phyloP scores from a whole-genome alignment of 2,329 filamentous ascomycete genomes.

The Trichoderma hamatum region DNA sequence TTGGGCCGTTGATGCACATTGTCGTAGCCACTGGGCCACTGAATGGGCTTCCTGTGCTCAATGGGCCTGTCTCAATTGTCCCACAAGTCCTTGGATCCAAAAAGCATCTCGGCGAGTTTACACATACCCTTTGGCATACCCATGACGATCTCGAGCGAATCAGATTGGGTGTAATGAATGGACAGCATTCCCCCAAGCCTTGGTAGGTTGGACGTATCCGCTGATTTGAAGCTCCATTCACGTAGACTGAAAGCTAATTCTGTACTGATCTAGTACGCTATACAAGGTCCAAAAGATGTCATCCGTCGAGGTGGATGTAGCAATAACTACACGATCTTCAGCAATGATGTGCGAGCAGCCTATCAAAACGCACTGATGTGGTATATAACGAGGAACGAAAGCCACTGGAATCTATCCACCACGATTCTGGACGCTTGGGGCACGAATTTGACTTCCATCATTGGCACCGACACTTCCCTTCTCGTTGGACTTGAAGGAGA shows the following conservation, averaged over 20 bases:
- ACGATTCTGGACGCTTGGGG: neutral
- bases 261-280: neutral
- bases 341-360: neutral
- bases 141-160: conserved; percentile 5
- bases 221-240: neutral
- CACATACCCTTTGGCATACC: conserved; percentile 7
- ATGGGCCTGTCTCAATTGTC: neutral
- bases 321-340: conserved; percentile 2
- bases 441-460: neutral
- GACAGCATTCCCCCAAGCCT: neutral
- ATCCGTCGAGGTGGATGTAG: neutral
- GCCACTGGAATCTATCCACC: conserved; percentile 3
- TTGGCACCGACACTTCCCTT: neutral
- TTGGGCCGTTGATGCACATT: neutral
- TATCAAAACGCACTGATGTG: conserved; percentile 5
- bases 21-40: conserved; percentile 4
- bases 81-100: neutral
- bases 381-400: conserved; percentile 2
- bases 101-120: conserved; percentile 1
- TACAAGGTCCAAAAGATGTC: conserved; percentile 1
- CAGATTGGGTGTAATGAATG: neutral
- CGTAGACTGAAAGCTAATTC: neutral
- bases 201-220: neutral
- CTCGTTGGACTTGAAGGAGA: conserved; percentile 8
- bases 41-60: neutral